phyloP scores from a whole-genome alignment of 75 land plant genomes.

The Selaginella tamariscina region DNA sequence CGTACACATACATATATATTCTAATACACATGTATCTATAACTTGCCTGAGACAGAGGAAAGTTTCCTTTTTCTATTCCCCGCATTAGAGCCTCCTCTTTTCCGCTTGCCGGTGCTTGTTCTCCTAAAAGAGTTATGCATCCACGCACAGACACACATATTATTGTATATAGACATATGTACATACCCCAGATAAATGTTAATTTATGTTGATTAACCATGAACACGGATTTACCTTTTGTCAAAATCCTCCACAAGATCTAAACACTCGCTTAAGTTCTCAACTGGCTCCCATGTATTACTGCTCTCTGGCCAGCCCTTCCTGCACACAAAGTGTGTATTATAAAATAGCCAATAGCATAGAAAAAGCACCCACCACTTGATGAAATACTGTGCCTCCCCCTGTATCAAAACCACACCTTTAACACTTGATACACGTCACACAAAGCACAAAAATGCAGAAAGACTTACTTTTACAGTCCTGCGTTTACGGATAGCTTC shows the following conservation, averaged over 20 bases:
- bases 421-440: too few species aligned
- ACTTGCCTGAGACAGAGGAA: background rate
- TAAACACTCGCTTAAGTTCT: conserved; percentile 45
- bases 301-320: conserved; percentile 85
- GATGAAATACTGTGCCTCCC: conserved; percentile 63
- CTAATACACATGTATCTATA: too few species aligned
- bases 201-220: too few species aligned
- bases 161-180: too few species aligned
- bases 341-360: background rate
- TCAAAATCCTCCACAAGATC: conserved; percentile 81
- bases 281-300: conserved; percentile 92
- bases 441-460: background rate
- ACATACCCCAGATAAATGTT: too few species aligned
- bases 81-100: background rate
- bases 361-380: conserved; percentile 58
- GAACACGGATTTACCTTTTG: conserved; percentile 40
- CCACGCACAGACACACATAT: too few species aligned
- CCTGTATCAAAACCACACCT: conserved; percentile 25
- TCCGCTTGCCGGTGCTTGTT: background rate
- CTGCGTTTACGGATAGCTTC: conserved; percentile 49
- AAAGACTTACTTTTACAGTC: conserved; percentile 35
- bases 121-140: background rate
- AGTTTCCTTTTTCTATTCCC: background rate
- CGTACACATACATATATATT: too few species aligned
- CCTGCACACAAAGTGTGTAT: conserved; percentile 32